A percentile compares a stretch with the other conserved stretches of the same genome.
Evolutionary conservation across 2,329 filamentous ascomycete species (phyloP).

Genomic region (Colletotrichum sp.): DNA sequence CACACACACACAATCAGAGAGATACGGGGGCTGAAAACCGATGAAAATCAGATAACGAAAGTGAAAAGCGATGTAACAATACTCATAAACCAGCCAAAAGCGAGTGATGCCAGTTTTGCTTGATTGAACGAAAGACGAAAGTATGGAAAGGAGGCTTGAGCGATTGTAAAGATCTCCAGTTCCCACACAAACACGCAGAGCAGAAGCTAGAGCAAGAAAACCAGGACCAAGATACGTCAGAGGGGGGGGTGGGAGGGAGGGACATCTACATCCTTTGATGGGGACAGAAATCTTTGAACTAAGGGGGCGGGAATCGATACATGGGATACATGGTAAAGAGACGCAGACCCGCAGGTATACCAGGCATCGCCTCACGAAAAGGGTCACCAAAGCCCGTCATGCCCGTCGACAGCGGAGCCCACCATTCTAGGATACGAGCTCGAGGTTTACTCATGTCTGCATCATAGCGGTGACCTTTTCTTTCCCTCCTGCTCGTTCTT

Average conservation of each 20-base stretch:
- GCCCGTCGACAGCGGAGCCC: slow-evolving; percentile 18
- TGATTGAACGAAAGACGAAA: slow-evolving; percentile 17
- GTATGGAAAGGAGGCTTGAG: slow-evolving; percentile 13
- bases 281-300: slow-evolving; percentile 16
- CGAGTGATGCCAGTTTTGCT: slow-evolving; percentile 16
- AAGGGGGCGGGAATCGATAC: slow-evolving; percentile 12
- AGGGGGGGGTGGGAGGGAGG: not conserved
- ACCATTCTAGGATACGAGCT: slow-evolving; percentile 23
- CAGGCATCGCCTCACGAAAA: slow-evolving; percentile 17
- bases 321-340: slow-evolving; percentile 12
- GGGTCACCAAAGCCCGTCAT: slow-evolving; percentile 13
- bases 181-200: slow-evolving; percentile 15
- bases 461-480: slow-evolving; percentile 18
- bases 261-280: slow-evolving; percentile 8
- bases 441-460: slow-evolving; percentile 13
- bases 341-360: slow-evolving; percentile 8
- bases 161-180: slow-evolving; percentile 17
- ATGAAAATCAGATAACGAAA: not conserved
- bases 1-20: not conserved
- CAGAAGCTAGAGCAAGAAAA: slow-evolving; percentile 12
- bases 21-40: not conserved
- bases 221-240: slow-evolving; percentile 19
- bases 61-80: not conserved
- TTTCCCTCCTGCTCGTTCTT: not conserved
- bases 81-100: slow-evolving; percentile 14